A percentile compares a stretch with the other conserved stretches of the same genome.
phyloP scores from a whole-genome alignment of 257 asterid species.

The Nicotiana paniculata region DNA sequence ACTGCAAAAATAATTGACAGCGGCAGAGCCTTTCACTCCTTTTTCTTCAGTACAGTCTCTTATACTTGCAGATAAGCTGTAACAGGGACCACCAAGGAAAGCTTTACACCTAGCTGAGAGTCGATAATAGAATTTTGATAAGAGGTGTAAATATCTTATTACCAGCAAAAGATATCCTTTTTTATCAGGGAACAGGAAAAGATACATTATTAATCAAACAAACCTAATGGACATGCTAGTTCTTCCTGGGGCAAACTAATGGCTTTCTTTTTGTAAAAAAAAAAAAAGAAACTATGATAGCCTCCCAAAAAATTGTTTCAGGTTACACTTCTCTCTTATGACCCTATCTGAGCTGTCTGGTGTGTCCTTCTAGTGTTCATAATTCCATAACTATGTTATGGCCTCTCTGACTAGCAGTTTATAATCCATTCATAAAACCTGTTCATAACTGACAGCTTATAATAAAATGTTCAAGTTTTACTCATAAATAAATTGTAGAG shows the following conservation, averaged over 20 bases:
- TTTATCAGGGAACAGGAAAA: no score
- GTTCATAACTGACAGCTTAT: neutral
- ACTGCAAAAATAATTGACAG: neutral
- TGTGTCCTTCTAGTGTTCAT: neutral
- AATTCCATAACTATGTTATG: neutral
- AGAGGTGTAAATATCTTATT: neutral
- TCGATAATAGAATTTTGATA: neutral
- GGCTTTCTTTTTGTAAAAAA: neutral
- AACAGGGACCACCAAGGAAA: neutral
- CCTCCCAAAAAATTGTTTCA: neutral
- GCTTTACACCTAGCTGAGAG: neutral
- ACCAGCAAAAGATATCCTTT: neutral
- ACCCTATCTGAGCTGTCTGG: neutral
- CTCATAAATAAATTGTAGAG: neutral
- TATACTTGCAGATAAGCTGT: constrained; percentile 1
- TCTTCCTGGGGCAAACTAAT: neutral
- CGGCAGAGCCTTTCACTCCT: neutral
- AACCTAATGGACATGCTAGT: neutral
- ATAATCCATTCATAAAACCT: neutral
- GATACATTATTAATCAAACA: neutral
- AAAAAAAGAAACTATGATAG: neutral
- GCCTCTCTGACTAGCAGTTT: neutral
- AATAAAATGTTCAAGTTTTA: neutral
- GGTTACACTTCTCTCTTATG: neutral
- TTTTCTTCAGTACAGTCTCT: neutral